phyloP scores from a whole-genome alignment of 257 asterid genomes.

The Eustoma russellianum region DNA sequence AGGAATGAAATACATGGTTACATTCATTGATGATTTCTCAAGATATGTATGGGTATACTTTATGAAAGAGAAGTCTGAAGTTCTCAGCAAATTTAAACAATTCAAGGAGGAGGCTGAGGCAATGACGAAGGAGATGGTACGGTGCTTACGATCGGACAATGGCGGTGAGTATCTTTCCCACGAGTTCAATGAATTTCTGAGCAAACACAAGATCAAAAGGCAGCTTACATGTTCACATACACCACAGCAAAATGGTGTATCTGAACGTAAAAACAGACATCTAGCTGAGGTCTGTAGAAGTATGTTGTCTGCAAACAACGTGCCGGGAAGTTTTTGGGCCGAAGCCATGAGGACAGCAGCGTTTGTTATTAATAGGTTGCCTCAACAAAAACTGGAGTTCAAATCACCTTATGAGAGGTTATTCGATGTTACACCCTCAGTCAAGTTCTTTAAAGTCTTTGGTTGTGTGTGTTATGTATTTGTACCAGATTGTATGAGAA shows the following conservation, averaged over 20 bases:
- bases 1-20: not conserved
- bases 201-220: not conserved
- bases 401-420: no score
- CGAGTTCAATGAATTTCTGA: not conserved
- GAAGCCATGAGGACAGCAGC: not conserved
- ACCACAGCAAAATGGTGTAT: constrained; percentile 3
- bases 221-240: not conserved
- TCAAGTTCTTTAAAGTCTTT: no score
- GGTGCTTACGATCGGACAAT: not conserved
- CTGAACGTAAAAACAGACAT: not conserved
- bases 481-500: not conserved
- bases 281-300: not conserved
- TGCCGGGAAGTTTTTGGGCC: not conserved
- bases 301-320: not conserved
- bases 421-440: no score
- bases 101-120: no score
- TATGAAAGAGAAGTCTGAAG: not conserved
- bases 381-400: no score
- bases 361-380: no score
- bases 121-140: not conserved
- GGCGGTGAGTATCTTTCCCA: not conserved
- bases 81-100: no score
- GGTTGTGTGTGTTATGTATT: no score
- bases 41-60: no score
- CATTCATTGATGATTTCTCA: no score